Base-by-base conservation (phyloP, 371 early-diverging fungal genomes). In the Umbelopsis sp. region DNA sequence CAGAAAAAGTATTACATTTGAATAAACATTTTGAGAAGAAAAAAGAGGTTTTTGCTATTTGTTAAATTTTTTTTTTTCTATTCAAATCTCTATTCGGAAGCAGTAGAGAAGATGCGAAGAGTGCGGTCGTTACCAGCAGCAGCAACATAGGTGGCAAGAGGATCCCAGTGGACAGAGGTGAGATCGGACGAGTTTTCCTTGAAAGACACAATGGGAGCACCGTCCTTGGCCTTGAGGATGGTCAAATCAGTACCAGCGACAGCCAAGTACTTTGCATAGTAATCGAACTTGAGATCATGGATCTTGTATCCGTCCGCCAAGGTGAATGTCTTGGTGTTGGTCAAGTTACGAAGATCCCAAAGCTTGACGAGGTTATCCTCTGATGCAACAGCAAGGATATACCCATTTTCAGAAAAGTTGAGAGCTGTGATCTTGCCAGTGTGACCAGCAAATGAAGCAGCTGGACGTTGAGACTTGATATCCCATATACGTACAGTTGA, bases 331-430 rank as follows among this genome's bases (percentile, higher is more conserved):
- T 92, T 86, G 70, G 92, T 81, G 70, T 89, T 88, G 63, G 80
- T 82, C 63, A 95, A 84, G 65, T 96, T 96, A 70, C 97, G 91
- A 66, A 97, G 84, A 85, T 96, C 96, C 96, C 96, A 97, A 53
- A 96, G 74, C 66, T 90, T 89, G 14, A 95, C 93, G 22, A 90
- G 74, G 66, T 87, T 84, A 44, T 91, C 87, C 71, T 89, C 87
- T 0, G 87, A 80, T 18, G 89, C 86, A 10, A 95, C 90, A 11
- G 93, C 95, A 67, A 97, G 83, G 69, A 93, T 86, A 76, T 96
- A 77, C 69, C 91, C 97, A 79, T 96, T 96, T 72, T 96, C 97
- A 37, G 93, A 92, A 76, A 97, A 96, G 8, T 91, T 77, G 70
- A 96, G 73, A 10, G 90, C 82, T 66, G 85, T 86, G 68, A 93